These are phyloP conservation scores for Flaveria linearis DNA, from an alignment of 129 eudicot genomes.

Conservation along the genomic window DNA sequence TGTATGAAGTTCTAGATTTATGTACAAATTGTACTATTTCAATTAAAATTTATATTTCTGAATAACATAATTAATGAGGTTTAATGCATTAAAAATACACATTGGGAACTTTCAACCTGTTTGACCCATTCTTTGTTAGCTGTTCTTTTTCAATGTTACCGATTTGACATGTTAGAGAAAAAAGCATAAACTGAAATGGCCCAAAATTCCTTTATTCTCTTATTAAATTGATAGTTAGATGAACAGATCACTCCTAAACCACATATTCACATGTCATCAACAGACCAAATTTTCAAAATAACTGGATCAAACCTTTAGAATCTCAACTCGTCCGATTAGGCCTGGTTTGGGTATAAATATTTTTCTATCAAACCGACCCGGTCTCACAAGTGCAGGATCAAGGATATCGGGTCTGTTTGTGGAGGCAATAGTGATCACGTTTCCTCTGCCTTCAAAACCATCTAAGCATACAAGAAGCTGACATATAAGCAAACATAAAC, in stretches of 20 bases:
- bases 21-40: not conserved
- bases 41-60: not conserved
- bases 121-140: not conserved
- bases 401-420: slow-evolving; percentile 96
- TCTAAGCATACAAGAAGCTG: slow-evolving; percentile 97
- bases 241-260: not conserved
- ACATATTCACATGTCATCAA: slow-evolving; percentile 5
- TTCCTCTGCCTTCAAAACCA: slow-evolving; percentile 98
- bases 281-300: not conserved
- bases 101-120: not conserved
- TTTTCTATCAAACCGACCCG: slow-evolving; percentile 94
- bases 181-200: not conserved
- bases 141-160: not conserved
- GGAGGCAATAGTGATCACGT: slow-evolving; percentile 96
- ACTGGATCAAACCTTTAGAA: slow-evolving; percentile 61
- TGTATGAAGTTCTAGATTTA: not conserved
- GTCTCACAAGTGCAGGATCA: slow-evolving; percentile 96
- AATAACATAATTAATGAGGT: not conserved
- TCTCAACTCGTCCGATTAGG: slow-evolving; percentile 80
- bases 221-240: too few species aligned
- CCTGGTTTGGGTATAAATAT: slow-evolving; percentile 90
- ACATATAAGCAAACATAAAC: slow-evolving; percentile 25
- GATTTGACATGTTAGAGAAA: not conserved
- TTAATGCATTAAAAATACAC: not conserved
- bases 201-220: not conserved